These are phyloP conservation scores for Penstemon davidsonii DNA, from an alignment of 257 asterid genomes.

Conservation along the genomic window DNA sequence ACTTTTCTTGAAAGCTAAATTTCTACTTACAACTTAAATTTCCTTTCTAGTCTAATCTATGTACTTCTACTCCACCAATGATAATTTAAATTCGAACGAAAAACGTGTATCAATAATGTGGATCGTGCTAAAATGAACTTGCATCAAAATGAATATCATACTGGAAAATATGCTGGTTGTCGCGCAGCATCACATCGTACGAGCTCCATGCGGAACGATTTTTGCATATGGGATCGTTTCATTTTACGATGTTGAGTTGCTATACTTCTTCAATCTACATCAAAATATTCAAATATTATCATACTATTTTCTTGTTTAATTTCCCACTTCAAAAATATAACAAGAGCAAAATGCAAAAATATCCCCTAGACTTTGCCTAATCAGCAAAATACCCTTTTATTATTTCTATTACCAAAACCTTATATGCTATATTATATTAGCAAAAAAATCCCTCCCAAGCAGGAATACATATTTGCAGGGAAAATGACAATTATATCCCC, in stretches of 20 bases:
- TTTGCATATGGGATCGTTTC: background rate
- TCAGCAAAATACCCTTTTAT: no score
- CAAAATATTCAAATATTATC: background rate
- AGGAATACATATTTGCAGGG: no score
- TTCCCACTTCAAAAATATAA: no score
- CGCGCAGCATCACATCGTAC: no score
- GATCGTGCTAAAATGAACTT: background rate
- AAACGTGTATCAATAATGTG: background rate
- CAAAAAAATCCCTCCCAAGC: no score
- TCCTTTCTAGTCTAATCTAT: constrained; percentile 13
- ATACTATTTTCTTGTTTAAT: no score
- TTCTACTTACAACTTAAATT: background rate
- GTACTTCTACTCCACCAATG: background rate
- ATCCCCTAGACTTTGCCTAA: no score
- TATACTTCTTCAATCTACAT: constrained; percentile 62
- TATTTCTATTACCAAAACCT: no score
- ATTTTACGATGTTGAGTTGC: constrained; percentile 7
- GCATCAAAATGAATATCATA: background rate
- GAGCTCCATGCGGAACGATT: constrained; percentile 2
- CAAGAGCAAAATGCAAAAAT: no score
- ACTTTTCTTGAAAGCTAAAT: no score
- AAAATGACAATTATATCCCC: no score
- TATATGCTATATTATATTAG: no score
- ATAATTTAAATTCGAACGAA: background rate
- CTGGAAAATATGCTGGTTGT: background rate